Evolutionary conservation across 75 land plant genomes (phyloP).

Genomic region (Pseudotsuga menziesii): DNA sequence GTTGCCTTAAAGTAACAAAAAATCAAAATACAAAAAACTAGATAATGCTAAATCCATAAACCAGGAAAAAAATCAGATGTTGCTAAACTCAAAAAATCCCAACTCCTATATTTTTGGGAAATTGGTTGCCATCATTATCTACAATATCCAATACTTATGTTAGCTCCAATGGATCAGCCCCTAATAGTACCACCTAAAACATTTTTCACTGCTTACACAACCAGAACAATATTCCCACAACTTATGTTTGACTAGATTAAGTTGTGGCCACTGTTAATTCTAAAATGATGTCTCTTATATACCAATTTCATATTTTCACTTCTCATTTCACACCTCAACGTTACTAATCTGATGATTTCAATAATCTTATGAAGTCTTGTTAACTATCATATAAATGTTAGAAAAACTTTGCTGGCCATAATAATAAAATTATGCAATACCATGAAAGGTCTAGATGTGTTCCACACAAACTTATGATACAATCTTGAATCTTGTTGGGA

Average conservation of each 20-base stretch:
- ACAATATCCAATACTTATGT: background rate
- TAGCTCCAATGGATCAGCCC: too few species aligned
- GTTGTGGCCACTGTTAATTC: background rate
- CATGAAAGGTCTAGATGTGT: background rate
- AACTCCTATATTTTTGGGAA: too few species aligned
- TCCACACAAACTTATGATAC: background rate
- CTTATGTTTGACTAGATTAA: background rate
- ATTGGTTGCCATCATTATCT: too few species aligned
- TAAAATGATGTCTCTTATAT: background rate
- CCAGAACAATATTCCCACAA: background rate
- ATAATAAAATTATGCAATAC: background rate
- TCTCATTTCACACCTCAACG: too few species aligned
- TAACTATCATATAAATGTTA: background rate
- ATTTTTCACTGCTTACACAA: background rate
- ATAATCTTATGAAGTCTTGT: background rate
- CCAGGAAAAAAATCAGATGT: too few species aligned
- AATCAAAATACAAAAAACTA: too few species aligned
- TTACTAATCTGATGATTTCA: too few species aligned
- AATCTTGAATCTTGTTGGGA: background rate
- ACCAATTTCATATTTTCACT: background rate
- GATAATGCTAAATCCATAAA: too few species aligned
- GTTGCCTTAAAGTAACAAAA: too few species aligned
- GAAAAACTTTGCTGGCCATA: background rate
- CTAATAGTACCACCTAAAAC: background rate
- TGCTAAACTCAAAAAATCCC: too few species aligned